These are phyloP conservation scores for Hydnum rufescens DNA, from an alignment of 768 basidiomycete genomes.

Conservation along the genomic window DNA sequence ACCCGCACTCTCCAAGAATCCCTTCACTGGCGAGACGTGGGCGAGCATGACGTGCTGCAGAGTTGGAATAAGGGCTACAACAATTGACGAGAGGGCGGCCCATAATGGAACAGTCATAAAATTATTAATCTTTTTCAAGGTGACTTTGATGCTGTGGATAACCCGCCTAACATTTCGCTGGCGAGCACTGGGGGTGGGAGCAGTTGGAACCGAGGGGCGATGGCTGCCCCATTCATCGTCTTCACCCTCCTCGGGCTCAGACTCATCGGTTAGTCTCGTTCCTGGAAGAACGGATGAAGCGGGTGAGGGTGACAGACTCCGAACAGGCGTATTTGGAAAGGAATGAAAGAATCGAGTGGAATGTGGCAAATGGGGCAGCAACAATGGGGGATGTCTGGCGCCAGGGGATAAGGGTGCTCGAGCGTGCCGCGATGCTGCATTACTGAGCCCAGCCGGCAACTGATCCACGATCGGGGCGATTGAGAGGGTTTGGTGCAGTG, in stretches of 20 bases:
- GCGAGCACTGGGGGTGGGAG: neutral
- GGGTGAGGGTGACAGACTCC: neutral
- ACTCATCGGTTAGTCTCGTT: constrained; percentile 8
- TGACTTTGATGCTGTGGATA: constrained; percentile 9
- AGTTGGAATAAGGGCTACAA: constrained; percentile 59
- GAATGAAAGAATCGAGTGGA: constrained; percentile 17
- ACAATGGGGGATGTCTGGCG: neutral
- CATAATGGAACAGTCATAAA: constrained; percentile 86
- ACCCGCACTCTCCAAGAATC: constrained; percentile 46
- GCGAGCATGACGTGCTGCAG: constrained; percentile 50
- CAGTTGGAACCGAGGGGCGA: neutral
- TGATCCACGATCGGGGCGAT: too few species aligned
- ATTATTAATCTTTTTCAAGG: constrained; percentile 15
- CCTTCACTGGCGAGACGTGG: constrained; percentile 44
- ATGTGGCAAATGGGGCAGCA: neutral
- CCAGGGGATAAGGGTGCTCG: neutral
- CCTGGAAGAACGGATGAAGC: too few species aligned
- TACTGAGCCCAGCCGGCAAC: neutral
- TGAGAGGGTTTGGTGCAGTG: too few species aligned
- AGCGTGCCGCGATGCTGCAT: neutral
- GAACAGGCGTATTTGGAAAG: constrained; percentile 36
- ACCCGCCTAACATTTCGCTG: neutral
- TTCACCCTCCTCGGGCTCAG: constrained; percentile 14
- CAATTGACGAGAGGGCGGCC: constrained; percentile 51
- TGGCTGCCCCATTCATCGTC: constrained; percentile 9